These are phyloP conservation scores for Candida caryicola DNA, from an alignment of 805 yeast genomes.

Conservation along the genomic window DNA sequence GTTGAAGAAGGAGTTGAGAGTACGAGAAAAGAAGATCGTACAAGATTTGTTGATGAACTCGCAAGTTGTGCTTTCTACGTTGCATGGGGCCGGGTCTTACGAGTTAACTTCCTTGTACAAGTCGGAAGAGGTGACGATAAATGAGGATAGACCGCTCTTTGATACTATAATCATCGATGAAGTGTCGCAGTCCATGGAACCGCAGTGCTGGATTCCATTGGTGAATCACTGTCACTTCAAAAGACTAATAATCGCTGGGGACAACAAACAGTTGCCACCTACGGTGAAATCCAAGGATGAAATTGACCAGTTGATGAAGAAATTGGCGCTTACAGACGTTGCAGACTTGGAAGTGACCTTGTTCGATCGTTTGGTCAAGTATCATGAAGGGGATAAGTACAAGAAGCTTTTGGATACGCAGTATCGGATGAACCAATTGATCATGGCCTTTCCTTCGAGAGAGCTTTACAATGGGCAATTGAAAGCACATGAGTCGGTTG, in stretches of 20 bases:
- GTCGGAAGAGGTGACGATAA: constrained; percentile 16
- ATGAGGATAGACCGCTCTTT: constrained; percentile 44
- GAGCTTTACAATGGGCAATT: constrained; percentile 63
- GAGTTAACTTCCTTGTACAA: constrained; percentile 58
- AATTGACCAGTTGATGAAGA: constrained; percentile 8
- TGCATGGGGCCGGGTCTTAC: constrained; percentile 83
- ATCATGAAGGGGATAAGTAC: constrained; percentile 43
- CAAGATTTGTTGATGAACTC: constrained; percentile 57
- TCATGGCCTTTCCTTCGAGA: constrained; percentile 75
- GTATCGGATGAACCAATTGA: constrained; percentile 79
- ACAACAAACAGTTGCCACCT: constrained; percentile 88
- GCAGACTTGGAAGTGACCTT: constrained; percentile 62
- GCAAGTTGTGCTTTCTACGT: constrained; percentile 73
- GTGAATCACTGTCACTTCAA: constrained; percentile 57
- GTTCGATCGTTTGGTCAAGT: constrained; percentile 69
- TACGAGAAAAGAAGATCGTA: constrained; percentile 63
- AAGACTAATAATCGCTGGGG: constrained; percentile 83
- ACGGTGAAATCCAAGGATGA: constrained; percentile 60
- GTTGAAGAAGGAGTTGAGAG: constrained; percentile 65
- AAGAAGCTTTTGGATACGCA: constrained; percentile 68
- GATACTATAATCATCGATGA: constrained; percentile 89
- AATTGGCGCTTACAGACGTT: constrained; percentile 14
- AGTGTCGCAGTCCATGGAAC: constrained; percentile 90
- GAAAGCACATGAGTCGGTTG: constrained; percentile 60
- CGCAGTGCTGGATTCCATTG: constrained; percentile 95